phyloP scores from a whole-genome alignment of 1,284 basidiomycete species.

The Ustilago esculenta region DNA sequence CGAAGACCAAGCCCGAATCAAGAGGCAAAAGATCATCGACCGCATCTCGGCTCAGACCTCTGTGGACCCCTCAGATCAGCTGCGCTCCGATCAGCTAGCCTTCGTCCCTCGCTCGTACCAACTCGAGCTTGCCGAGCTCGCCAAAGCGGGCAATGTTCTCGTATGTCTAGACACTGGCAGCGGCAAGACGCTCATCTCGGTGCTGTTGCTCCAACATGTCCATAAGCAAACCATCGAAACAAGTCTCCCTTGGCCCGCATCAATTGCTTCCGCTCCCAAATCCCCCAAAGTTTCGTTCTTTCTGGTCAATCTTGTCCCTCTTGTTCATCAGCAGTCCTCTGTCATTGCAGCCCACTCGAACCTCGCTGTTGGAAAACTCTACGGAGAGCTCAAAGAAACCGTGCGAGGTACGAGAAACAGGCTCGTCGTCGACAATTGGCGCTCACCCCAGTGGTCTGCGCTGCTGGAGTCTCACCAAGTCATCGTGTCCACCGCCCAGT shows the following conservation, averaged over 20 bases:
- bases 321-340: slow-evolving; percentile 54
- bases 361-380: slow-evolving; percentile 42
- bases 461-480: slow-evolving; percentile 42
- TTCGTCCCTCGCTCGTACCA: slow-evolving; percentile 38
- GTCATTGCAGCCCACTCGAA: slow-evolving; percentile 49
- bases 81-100: slow-evolving; percentile 24
- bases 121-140: slow-evolving; percentile 32
- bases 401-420: slow-evolving; percentile 11
- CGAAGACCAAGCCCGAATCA: slow-evolving; percentile 4
- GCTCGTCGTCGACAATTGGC: slow-evolving; percentile 27
- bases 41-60: slow-evolving; percentile 22
- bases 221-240: slow-evolving; percentile 4
- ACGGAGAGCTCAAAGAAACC: slow-evolving; percentile 40
- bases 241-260: not conserved
- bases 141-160: slow-evolving; percentile 44
- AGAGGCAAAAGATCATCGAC: slow-evolving; percentile 16
- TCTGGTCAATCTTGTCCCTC: slow-evolving; percentile 52
- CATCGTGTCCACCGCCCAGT: slow-evolving; percentile 52
- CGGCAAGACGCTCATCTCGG: slow-evolving; percentile 59
- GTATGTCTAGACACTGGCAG: slow-evolving; percentile 57
- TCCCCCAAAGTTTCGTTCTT: slow-evolving; percentile 37
- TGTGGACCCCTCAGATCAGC: slow-evolving; percentile 23
- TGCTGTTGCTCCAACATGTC: slow-evolving; percentile 50
- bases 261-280: not conserved
- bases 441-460: slow-evolving; percentile 30